phyloP scores from a whole-genome alignment of 345 rosid species.

The Pelargonium nanum region DNA sequence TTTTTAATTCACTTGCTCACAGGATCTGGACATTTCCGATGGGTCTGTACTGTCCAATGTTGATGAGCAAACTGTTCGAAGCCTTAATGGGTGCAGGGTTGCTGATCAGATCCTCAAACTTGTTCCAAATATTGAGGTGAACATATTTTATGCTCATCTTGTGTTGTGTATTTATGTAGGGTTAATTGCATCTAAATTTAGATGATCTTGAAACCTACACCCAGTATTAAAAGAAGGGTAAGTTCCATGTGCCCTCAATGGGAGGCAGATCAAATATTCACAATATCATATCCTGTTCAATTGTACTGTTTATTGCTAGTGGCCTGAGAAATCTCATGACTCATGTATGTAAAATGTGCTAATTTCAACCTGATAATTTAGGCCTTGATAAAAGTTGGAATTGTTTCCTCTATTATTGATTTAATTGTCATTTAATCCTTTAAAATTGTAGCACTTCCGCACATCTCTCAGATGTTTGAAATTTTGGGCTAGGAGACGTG shows the following conservation, averaged over 20 bases:
- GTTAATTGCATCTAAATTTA: background rate
- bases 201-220: background rate
- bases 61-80: slow-evolving; percentile 86
- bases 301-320: background rate
- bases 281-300: background rate
- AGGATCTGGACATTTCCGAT: slow-evolving; percentile 83
- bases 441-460: slow-evolving; percentile 47
- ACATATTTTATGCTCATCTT: slow-evolving; percentile 1
- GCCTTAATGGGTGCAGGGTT: slow-evolving; percentile 97
- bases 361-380: background rate
- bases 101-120: slow-evolving; percentile 92
- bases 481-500: slow-evolving; percentile 64
- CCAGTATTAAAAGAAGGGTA: background rate
- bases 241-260: background rate
- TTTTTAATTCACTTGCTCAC: slow-evolving; percentile 5
- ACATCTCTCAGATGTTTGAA: slow-evolving; percentile 52
- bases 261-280: background rate
- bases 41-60: slow-evolving; percentile 54
- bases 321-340: background rate
- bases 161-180: background rate
- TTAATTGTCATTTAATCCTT: background rate
- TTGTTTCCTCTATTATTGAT: background rate
- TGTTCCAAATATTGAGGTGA: slow-evolving; percentile 83
- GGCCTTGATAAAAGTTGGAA: background rate
- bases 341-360: background rate